These are phyloP conservation scores for Phaeomoniella chlamydospora DNA, from an alignment of 2,329 filamentous ascomycete genomes.

Conservation along the genomic window DNA sequence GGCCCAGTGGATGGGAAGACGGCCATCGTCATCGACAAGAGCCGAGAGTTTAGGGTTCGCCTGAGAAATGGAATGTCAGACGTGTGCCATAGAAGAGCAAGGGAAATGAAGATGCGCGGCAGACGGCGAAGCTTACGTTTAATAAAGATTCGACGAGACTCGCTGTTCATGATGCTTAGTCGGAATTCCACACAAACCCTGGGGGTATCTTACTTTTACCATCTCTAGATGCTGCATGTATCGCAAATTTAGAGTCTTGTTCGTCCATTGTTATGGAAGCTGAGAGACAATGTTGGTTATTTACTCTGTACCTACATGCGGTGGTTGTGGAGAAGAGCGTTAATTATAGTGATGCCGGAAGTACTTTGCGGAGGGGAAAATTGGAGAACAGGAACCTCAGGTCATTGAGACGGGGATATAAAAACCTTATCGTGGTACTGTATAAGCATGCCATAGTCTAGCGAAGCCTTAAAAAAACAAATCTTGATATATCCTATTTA, in stretches of 20 bases:
- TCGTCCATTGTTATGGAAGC: constrained; percentile 20
- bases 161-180: constrained; percentile 32
- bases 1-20: constrained; percentile 89
- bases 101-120: constrained; percentile 14
- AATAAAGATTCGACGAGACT: constrained; percentile 60
- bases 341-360: too few relatives aligned
- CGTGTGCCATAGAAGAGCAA: constrained; percentile 3
- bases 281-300: neutral
- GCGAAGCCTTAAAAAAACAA: too few relatives aligned
- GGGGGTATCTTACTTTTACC: constrained; percentile 51
- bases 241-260: constrained; percentile 51
- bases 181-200: too few relatives aligned
- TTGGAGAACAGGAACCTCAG: too few relatives aligned
- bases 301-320: too few relatives aligned
- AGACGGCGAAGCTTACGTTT: constrained; percentile 32
- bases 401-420: too few relatives aligned
- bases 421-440: too few relatives aligned
- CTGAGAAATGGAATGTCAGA: constrained; percentile 24
- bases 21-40: constrained; percentile 69
- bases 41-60: constrained; percentile 65
- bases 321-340: too few relatives aligned
- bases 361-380: too few relatives aligned
- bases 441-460: too few relatives aligned
- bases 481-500: too few relatives aligned
- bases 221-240: constrained; percentile 77